These are phyloP conservation scores for Yarrowia yakushimensis DNA, from an alignment of 805 yeast species.

Conservation along the genomic window DNA sequence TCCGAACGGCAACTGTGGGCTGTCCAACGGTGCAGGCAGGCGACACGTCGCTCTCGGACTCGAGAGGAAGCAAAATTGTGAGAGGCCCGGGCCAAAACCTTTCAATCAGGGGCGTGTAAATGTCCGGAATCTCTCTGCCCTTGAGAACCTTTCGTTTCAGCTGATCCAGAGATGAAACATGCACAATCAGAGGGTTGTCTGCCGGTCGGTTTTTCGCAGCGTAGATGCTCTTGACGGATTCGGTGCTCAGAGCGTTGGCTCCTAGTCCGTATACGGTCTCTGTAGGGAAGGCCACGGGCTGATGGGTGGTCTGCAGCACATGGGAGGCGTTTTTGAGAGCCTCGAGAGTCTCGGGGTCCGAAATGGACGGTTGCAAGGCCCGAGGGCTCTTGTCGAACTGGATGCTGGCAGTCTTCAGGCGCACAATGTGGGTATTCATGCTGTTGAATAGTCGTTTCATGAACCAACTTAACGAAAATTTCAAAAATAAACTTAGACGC, in stretches of 20 bases:
- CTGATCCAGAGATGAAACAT: conserved; percentile 75
- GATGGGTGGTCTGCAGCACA: conserved; percentile 47
- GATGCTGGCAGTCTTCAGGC: conserved; percentile 52
- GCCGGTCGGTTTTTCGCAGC: conserved; percentile 90
- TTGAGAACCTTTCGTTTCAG: conserved; percentile 58
- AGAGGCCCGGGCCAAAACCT: conserved; percentile 96
- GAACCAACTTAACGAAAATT: background rate
- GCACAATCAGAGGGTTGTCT: conserved; percentile 92
- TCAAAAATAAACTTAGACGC: background rate
- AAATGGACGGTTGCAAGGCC: conserved; percentile 36
- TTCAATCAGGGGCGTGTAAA: conserved; percentile 60
- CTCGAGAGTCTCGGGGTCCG: conserved; percentile 50
- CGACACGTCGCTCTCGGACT: conserved; percentile 51
- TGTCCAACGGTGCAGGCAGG: conserved; percentile 80
- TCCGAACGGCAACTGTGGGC: conserved; percentile 84
- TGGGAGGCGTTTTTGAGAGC: conserved; percentile 59
- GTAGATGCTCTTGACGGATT: conserved; percentile 72
- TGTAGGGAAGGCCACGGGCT: conserved; percentile 90
- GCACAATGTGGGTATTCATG: conserved; percentile 43
- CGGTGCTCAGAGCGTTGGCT: conserved; percentile 74
- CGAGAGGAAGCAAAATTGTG: conserved; percentile 70
- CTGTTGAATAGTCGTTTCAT: conserved; percentile 4
- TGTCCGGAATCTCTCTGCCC: conserved; percentile 51
- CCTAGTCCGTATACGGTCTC: conserved; percentile 97
- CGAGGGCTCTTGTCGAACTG: conserved; percentile 39